These are phyloP conservation scores for Serendipita sp. DNA, from an alignment of 768 basidiomycete genomes.

Conservation along the genomic window DNA sequence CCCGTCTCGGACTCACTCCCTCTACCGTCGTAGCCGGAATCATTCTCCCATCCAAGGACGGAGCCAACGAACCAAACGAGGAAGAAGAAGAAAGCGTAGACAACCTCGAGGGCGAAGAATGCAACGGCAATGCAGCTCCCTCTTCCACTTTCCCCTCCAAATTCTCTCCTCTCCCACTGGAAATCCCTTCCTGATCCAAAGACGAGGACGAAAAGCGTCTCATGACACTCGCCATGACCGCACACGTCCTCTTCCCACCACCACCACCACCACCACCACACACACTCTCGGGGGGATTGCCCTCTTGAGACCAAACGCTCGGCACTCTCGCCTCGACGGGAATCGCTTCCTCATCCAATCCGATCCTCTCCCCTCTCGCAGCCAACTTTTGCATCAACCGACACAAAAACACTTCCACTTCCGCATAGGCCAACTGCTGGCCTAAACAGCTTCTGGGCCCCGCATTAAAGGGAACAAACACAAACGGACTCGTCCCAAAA, in stretches of 20 bases:
- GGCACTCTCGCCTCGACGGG: background rate
- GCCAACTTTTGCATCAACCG: conserved; percentile 45
- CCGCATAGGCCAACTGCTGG: conserved; percentile 46
- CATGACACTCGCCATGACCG: background rate
- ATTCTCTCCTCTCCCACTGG: background rate
- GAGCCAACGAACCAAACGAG: background rate
- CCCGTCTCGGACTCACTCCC: conserved; percentile 17
- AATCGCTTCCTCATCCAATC: conserved; percentile 3
- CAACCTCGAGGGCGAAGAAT: no score
- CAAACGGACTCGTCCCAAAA: conserved; percentile 29
- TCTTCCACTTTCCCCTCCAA: background rate
- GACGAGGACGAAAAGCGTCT: no score
- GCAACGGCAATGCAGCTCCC: background rate
- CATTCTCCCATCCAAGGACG: background rate
- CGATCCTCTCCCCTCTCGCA: conserved; percentile 15
- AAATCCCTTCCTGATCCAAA: no score
- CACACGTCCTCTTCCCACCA: background rate
- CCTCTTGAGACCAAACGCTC: background rate
- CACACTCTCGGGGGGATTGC: no score
- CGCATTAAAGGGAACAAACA: conserved; percentile 39
- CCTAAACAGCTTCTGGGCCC: conserved; percentile 14
- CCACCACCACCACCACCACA: no score
- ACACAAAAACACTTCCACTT: conserved; percentile 45
- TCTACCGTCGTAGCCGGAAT: background rate
- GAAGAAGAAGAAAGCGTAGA: background rate